Percentiles rank a stretch among this genome's conserved stretches.
These are phyloP conservation scores for Sugiyamaella americana DNA, from an alignment of 805 yeast species.

Conservation along the genomic window DNA sequence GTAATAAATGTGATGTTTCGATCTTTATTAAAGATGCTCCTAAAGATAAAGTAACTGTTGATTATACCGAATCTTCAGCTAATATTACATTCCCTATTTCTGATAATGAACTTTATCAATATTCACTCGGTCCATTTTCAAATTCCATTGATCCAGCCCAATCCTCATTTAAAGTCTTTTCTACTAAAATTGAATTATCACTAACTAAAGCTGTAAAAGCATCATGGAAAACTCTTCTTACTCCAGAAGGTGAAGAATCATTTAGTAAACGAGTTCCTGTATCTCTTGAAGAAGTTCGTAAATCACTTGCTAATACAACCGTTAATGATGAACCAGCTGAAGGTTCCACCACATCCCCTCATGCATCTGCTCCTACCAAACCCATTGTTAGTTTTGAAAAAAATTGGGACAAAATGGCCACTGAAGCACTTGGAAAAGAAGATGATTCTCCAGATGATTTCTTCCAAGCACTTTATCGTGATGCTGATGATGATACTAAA, in stretches of 20 bases:
- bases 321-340: background rate
- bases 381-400: conserved; percentile 37
- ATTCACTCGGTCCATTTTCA: conserved; percentile 48
- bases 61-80: conserved; percentile 27
- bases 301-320: background rate
- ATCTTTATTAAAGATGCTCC: conserved; percentile 66
- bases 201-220: conserved; percentile 41
- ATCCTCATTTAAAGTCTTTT: conserved; percentile 47
- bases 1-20: conserved; percentile 52
- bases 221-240: conserved; percentile 13
- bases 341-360: background rate
- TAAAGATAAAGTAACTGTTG: conserved; percentile 39
- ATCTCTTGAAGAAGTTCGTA: background rate
- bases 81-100: conserved; percentile 17
- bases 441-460: conserved; percentile 49
- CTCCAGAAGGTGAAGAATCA: background rate
- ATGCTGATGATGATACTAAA: conserved; percentile 79
- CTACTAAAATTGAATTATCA: conserved; percentile 71
- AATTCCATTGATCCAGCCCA: conserved; percentile 43
- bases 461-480: conserved; percentile 65
- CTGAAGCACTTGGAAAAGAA: conserved; percentile 22
- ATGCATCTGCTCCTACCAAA: background rate
- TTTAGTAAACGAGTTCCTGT: background rate
- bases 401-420: conserved; percentile 64
- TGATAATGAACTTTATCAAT: conserved; percentile 45